A percentile compares a stretch with the other conserved stretches of the same genome.
phyloP scores from a whole-genome alignment of 129 eudicot genomes.

The Deinandra increscens region DNA sequence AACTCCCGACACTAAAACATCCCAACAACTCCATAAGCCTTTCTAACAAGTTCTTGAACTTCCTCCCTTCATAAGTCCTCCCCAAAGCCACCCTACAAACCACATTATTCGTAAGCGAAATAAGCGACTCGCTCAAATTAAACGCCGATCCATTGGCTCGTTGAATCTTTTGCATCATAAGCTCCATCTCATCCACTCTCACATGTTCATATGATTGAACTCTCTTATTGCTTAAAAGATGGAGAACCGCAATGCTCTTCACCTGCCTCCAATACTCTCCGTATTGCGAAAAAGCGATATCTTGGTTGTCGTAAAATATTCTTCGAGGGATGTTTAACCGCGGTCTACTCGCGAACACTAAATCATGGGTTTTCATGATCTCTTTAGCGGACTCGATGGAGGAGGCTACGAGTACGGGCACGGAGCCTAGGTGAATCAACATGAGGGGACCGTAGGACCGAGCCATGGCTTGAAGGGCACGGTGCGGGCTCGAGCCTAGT shows the following conservation, averaged over 20 bases:
- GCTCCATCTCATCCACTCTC: neutral
- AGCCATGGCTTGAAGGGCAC: neutral
- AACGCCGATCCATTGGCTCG: neutral
- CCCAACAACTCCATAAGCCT: neutral
- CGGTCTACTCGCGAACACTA: neutral
- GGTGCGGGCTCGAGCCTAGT: conserved; percentile 6
- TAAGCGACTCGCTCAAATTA: neutral
- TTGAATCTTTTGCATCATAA: neutral
- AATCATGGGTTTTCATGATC: conserved; percentile 4
- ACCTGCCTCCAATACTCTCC: neutral
- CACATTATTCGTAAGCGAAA: neutral
- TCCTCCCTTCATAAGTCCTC: neutral
- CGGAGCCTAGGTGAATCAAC: neutral
- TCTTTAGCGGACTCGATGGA: neutral
- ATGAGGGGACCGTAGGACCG: neutral
- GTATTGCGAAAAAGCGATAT: neutral
- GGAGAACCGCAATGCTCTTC: neutral
- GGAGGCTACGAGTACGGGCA: neutral
- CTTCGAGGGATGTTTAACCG: neutral
- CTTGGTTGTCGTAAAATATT: neutral
- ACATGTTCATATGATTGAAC: neutral
- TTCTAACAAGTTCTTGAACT: neutral
- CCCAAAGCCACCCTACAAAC: neutral
- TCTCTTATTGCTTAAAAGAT: neutral
- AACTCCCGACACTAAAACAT: conserved; percentile 9